Evolutionary conservation across 352 stramenopile species (phyloP), one percentile per base, ranked within the genome.

Genomic region (Globisporangium perplexum): DNA sequence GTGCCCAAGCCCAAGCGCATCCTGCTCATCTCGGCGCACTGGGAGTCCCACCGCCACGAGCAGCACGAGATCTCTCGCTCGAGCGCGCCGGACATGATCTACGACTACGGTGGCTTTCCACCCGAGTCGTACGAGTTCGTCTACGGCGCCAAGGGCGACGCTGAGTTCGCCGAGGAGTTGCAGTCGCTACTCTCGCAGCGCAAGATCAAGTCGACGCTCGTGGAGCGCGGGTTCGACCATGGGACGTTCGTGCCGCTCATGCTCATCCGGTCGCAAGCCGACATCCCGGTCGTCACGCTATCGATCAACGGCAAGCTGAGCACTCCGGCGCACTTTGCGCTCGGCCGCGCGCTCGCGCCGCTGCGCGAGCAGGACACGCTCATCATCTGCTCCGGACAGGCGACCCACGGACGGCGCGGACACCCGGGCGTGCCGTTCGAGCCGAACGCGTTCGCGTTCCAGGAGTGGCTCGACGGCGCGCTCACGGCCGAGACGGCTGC

Each of bases 91-190:
- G 57, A 56, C 17, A 79, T 97, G 57, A 58, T 95, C 11, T 97
- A 81, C 70, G 89, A 97, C 68, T 97, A 97, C 63, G 80, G 83
- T 60, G 85, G 84, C 7, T 97, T 97, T 55, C 77, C 86, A 3
- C 39, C 60, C 0, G 71, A 96, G 50, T 79, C 80, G 20, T 96
- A 96, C 62, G 63, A 94, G 49, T 69, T 88, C 56, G 65, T 71
- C 41, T 97, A 96, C 60, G 53, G 66, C 5, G 84, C 78, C 39
- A 78, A 81, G 28, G 86, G 86, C 22, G 65, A 86, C 62, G 65
- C 71, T 1, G 65, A 66, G 22, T 69, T 97, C 22, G 86, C 86
- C 8, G 56, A 84, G 17, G 50, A 78, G 55, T 84, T 97, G 47
- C 50, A 83, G 22, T 44, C 51, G 1, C 30, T 93, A 4, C 60